Base-by-base conservation (phyloP, 2,329 filamentous ascomycete genomes). In the Penicillium frequentans region DNA sequence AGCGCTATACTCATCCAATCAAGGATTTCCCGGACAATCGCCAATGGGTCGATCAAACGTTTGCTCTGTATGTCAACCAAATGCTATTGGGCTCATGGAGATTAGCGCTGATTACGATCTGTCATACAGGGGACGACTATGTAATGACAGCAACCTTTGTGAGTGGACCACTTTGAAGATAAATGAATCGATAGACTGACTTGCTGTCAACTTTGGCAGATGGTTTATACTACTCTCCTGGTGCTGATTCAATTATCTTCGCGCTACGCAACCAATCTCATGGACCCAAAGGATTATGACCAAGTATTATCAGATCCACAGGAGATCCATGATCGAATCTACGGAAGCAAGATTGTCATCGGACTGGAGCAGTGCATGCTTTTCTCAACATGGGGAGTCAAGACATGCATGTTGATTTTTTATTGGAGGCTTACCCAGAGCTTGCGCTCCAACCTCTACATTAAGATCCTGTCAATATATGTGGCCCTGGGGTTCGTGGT, bases 321-420 rank as follows among this genome's bases (percentile, higher is more conserved):
- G 14, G 75, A 82, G 50, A 74, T 81, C 26, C 51, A 68, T 3
- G 64, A 70, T 23, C 73, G 79, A n/a, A 73, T 81, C 6, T 72
- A 72, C 52, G 80, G 80, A 13, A 79, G 77, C 54, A 81, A 82
- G 52, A 72, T 81, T n/a, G 78, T 80, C 16, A 70, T 82, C 35
- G 76, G 75, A 1, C 70, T 80, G 8, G 79, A 82, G 55, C 78
- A 81, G 59, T 80, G 77, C 70, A 81, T 82, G 71, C 70, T 80
- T 33, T 54, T 74, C 16, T 78, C 77, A 3, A 79, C 79, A 14
- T 84, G 81, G 81, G 68, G 77, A 6, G 75, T 81, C 49, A 84
- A 84, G 62, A 71, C 77, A 24, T 82, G 80, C 63, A 74, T 84
- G 64, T 66, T 83, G 59, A 74, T 79, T 26, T 77, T 83, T 61